Evolutionary conservation across 805 yeast genomes (phyloP).

Genomic region (Dipodascus albidus): DNA sequence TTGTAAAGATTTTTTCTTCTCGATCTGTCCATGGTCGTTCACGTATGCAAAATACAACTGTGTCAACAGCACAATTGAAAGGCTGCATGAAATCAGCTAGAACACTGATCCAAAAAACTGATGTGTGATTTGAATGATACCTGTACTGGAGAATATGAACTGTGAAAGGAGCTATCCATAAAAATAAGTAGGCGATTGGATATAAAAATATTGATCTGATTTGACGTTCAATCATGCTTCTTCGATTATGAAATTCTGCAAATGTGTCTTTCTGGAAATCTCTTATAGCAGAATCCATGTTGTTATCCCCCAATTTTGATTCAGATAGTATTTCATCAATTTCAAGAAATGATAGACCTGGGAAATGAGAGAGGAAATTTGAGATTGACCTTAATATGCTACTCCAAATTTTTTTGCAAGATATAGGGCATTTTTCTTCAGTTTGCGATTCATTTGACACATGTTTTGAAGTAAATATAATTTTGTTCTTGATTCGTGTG

Average conservation of each 20-base stretch:
- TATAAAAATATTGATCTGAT: slow-evolving; percentile 70
- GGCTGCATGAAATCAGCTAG: slow-evolving; percentile 67
- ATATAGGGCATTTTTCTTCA: neutral
- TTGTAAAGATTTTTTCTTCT: neutral
- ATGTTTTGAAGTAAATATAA: neutral
- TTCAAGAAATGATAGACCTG: neutral
- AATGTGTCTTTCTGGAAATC: slow-evolving; percentile 34
- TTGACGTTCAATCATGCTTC: slow-evolving; percentile 58
- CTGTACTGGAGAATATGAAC: slow-evolving; percentile 43
- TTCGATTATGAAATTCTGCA: slow-evolving; percentile 46
- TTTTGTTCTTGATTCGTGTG: neutral
- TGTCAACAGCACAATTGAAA: slow-evolving; percentile 70
- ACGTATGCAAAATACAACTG: slow-evolving; percentile 68
- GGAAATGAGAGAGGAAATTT: neutral
- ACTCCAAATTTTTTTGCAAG: neutral
- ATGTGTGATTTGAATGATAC: slow-evolving; percentile 10
- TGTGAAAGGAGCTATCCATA: slow-evolving; percentile 76
- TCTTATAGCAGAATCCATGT: neutral
- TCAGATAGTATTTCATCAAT: neutral
- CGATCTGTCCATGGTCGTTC: slow-evolving; percentile 36
- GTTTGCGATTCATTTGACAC: neutral
- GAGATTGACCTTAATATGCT: neutral
- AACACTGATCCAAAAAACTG: slow-evolving; percentile 52
- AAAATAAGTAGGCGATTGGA: slow-evolving; percentile 65
- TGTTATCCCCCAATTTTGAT: neutral